Base-by-base conservation (phyloP, 1,284 basidiomycete species). In the Microbotryum lychnidis-dioicae region DNA sequence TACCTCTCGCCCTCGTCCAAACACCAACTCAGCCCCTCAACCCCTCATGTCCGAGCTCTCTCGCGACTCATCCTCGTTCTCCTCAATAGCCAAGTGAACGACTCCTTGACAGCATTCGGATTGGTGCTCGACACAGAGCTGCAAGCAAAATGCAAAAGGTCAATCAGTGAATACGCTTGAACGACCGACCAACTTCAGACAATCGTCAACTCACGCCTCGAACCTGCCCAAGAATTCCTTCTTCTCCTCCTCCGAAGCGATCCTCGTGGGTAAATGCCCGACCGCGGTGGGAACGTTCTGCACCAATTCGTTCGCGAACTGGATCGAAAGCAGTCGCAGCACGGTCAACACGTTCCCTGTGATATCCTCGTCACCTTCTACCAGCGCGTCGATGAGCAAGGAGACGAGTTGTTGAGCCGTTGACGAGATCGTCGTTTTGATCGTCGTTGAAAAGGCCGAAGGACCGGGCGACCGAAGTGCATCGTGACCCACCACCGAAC, bases 341-440 rank as follows among this genome's bases (percentile, higher is more conserved):
- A 96, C 84, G 2, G 85, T 84, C 50, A 91, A 83, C 42, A 92
- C 85, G 50, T 80, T 76, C 8, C 87, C 82, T 31, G 86, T 80
- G 2, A 84, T 81, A 64, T 97, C 93, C 70, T 93, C 91, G 3
- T 89, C 89, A 74, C 93, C 97, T 62, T 87, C 85, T 33, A 91
- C 84, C 20, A 97, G 79, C 3, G 93, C 91, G 31, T 80, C 78
- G 50, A 97, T 78, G 29, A 94, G 73, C 65, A 85, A 82, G 25
- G 50, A 80, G n/a, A 87, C 76, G 25, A 97, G 79, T 66, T 83
- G 81, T 60, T 82, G 80, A 6, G 90, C 91, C 72, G 90, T 86
- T 66, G 86, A 84, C 51, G 83, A 80, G 50, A 96, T 77, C 10
- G 85, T 82, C 3, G 78, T 77, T 53, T 82, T 82, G 65, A 97